Percentiles rank a stretch among this genome's conserved stretches.
These are phyloP conservation scores for Talaromyces sp. DNA, from an alignment of 2,329 filamentous ascomycete species.

Conservation along the genomic window DNA sequence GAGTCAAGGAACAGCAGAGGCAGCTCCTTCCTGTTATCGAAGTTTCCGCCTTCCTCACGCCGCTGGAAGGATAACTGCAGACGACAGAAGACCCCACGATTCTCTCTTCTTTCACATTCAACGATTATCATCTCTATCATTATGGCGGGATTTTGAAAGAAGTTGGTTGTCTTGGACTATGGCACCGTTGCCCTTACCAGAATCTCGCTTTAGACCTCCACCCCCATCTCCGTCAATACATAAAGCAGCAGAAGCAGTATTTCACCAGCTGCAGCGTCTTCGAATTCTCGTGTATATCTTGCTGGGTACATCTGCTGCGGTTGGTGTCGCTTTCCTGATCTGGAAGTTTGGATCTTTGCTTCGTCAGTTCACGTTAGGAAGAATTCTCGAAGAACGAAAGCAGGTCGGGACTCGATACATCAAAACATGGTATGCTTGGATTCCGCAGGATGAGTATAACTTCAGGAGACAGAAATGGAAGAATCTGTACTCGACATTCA, in stretches of 20 bases:
- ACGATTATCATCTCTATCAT: conserved; percentile 9
- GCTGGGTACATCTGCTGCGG: conserved; percentile 34
- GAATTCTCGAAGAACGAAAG: conserved; percentile 30
- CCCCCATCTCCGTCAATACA: background rate
- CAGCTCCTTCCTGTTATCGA: background rate
- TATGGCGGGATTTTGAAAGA: conserved; percentile 6
- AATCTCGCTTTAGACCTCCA: background rate
- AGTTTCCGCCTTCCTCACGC: background rate
- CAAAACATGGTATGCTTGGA: conserved; percentile 42
- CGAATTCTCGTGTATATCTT: conserved; percentile 31
- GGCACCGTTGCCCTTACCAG: conserved; percentile 9
- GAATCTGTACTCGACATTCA: conserved; percentile 19
- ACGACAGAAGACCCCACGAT: background rate
- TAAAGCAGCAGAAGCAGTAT: conserved; percentile 10
- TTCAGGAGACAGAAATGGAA: conserved; percentile 24
- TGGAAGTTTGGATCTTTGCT: conserved; percentile 37
- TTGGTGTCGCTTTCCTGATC: conserved; percentile 32
- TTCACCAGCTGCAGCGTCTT: conserved; percentile 23
- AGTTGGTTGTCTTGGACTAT: background rate
- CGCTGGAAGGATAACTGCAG: background rate
- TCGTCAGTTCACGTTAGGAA: conserved; percentile 32
- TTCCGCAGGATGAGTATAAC: conserved; percentile 29
- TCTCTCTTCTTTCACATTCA: background rate
- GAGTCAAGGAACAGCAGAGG: no score
- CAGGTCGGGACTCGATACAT: conserved; percentile 29